Conservation (phyloP, 805 yeast species). For the Ogataea thermomethanolica region DNA sequence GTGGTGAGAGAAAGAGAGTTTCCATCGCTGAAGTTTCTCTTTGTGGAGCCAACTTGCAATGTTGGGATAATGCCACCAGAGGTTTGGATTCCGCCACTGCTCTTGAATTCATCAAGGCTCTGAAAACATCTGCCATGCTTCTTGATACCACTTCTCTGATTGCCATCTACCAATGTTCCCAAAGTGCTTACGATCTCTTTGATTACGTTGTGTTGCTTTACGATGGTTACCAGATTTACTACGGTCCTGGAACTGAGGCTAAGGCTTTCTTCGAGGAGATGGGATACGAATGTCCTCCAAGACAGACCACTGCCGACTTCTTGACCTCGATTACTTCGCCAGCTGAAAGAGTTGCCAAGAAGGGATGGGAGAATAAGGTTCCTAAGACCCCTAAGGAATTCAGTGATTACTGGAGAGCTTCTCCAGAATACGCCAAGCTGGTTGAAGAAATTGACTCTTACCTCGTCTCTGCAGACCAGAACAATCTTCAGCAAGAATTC, state of each 20-base stretch:
- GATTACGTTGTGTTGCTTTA: conserved; percentile 41
- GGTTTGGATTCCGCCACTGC: conserved; percentile 73
- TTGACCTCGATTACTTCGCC: conserved; percentile 36
- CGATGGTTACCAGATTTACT: conserved; percentile 44
- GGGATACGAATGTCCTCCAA: conserved; percentile 45
- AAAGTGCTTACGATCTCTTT: conserved; percentile 42
- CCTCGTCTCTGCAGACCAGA: conserved; percentile 9
- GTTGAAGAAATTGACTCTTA: conserved; percentile 35
- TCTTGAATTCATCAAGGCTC: conserved; percentile 55
- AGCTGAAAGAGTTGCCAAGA: conserved; percentile 28
- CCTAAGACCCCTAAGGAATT: conserved; percentile 39
- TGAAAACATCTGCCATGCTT: conserved; percentile 53
- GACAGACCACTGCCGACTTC: conserved; percentile 47
- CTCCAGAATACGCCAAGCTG: conserved; percentile 31
- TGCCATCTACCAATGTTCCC: conserved; percentile 48
- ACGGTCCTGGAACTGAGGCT: conserved; percentile 36
- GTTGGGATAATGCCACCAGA: conserved; percentile 70
- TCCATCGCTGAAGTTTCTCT: conserved; percentile 54
- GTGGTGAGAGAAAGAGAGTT: conserved; percentile 66
- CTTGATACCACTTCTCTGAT: conserved; percentile 47
- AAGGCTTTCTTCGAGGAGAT: conserved; percentile 38
- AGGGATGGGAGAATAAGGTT: conserved; percentile 36
- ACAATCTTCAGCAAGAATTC: conserved; percentile 11
- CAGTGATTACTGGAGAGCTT: conserved; percentile 34
- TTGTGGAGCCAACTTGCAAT: conserved; percentile 40